Base-by-base conservation (phyloP, 495 filamentous ascomycete genomes). In the Paragyromitra xinjiangensis region DNA sequence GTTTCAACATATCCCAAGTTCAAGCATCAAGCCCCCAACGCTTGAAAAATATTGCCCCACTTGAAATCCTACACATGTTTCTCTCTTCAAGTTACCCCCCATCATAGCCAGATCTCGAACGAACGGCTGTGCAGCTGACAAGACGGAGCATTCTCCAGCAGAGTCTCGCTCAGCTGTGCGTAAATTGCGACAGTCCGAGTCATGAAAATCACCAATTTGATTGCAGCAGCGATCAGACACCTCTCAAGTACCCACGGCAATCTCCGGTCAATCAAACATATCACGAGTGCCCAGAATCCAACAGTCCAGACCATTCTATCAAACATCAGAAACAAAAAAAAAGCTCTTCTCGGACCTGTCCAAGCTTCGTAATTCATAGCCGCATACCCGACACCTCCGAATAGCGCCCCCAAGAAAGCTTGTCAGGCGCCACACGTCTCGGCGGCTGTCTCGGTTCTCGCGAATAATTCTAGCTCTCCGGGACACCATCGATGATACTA, bases 321-420 rank as follows among this genome's bases (percentile, higher is more conserved):
- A 14, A 26, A 26, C 26, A 29, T 26, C 0, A 40, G 37, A 5
- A 24, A 12, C 8, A 16, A 58, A 58, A 29, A 26, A 29, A 29
- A 26, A 58, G 42, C 61, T 29, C 26, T 0, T 0, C 29, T 34
- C 62, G 29, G 14, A 39, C 53, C 22, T 19, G 40, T 16, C 63
- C 63, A 40, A 65, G 42, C 63, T 44, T 44, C 64, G 58, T 42
- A 72, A 53, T 55, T 73, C 45, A 67, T 39, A 73, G 44, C 70
- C 59, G 62, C 22, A 63, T 19, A 74, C 7, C 71, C 64, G 71
- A 50, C 44, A 3, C 26, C 64, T 22, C 40, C 55, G 34, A 45
- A 66, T 37, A 66, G 5, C 63, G 11, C 44, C 16, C 64, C 34
- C 39, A 51, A 39, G 40, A 75, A 75, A 75, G 72, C 65, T 75